Evolutionary conservation across 345 rosid genomes (phyloP).

Genomic region (Mangifera indica): DNA sequence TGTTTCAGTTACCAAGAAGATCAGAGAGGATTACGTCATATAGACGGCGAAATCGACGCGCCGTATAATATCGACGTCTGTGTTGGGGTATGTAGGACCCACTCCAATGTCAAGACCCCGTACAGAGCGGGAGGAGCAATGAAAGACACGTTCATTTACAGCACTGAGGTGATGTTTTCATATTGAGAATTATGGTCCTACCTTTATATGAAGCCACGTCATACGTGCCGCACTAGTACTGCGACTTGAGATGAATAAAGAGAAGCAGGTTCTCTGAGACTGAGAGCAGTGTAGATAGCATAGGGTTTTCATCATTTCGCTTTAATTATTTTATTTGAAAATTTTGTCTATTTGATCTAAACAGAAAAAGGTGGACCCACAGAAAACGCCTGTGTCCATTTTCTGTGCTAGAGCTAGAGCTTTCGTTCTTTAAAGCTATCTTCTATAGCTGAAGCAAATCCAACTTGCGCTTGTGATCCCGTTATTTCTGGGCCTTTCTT

Average conservation of each 20-base stretch:
- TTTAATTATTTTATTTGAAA: neutral
- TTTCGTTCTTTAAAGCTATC: slow-evolving; percentile 33
- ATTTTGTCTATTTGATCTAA: neutral
- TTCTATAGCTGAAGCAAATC: slow-evolving; percentile 25
- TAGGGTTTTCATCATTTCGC: slow-evolving; percentile 7
- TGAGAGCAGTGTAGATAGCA: too few species aligned
- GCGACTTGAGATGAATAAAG: neutral
- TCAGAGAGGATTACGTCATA: slow-evolving; percentile 27
- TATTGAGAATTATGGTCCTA: slow-evolving; percentile 7
- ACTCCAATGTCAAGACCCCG: slow-evolving; percentile 19
- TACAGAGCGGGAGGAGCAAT: slow-evolving; percentile 22
- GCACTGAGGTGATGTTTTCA: slow-evolving; percentile 1
- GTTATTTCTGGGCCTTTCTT: slow-evolving; percentile 29
- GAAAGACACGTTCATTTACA: slow-evolving; percentile 9
- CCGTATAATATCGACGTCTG: neutral
- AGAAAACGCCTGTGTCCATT: slow-evolving; percentile 19
- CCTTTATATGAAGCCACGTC: slow-evolving; percentile 12
- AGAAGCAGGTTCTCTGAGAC: neutral
- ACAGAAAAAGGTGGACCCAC: slow-evolving; percentile 32
- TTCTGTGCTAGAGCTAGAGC: slow-evolving; percentile 1
- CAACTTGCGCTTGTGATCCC: slow-evolving; percentile 24
- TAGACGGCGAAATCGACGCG: slow-evolving; percentile 20
- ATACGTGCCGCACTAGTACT: neutral
- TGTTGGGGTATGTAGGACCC: slow-evolving; percentile 16
- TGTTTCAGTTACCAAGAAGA: slow-evolving; percentile 7